Percentiles rank a stretch among this genome's conserved stretches.
Conservation (phyloP, 1,284 basidiomycete genomes). For the Rhodotorula sp. region DNA sequence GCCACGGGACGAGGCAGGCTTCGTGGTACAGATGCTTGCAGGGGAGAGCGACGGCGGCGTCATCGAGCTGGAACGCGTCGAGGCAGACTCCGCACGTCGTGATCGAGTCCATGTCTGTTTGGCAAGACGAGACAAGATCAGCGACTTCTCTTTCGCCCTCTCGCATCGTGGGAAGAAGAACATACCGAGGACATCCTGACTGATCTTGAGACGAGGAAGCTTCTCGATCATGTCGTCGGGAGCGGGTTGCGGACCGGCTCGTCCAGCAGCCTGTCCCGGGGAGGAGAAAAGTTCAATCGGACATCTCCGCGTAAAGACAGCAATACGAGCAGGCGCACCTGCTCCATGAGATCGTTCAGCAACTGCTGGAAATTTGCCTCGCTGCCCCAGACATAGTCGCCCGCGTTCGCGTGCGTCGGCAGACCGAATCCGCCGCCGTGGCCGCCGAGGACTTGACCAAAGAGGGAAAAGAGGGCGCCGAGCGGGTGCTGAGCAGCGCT, state of each 20-base stretch:
- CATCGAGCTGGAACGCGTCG: conserved; percentile 42
- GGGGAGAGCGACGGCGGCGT: conserved; percentile 60
- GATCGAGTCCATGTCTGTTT: conserved; percentile 53
- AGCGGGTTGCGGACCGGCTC: conserved; percentile 65
- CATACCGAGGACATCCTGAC: conserved; percentile 60
- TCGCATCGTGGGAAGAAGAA: neutral
- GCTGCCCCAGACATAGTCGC: conserved; percentile 34
- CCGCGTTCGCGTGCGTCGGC: conserved; percentile 10
- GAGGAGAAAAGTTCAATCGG: neutral
- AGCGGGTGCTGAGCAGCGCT: conserved; percentile 4
- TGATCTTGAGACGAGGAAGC: conserved; percentile 63
- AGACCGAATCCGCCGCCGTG: conserved; percentile 6
- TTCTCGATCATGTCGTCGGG: conserved; percentile 66
- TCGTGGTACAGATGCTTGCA: conserved; percentile 75
- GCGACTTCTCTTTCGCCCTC: too few relatives aligned
- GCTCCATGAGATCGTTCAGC: conserved; percentile 40
- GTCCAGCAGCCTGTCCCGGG: conserved; percentile 67
- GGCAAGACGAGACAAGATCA: conserved; percentile 28
- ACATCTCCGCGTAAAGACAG: too few relatives aligned
- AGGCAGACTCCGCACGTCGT: conserved; percentile 50
- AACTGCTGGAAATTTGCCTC: conserved; percentile 35
- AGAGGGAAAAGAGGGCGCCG: conserved; percentile 20
- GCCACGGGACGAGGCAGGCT: conserved; percentile 75
- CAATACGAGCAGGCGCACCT: conserved; percentile 3
- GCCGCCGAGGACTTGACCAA: conserved; percentile 21